phyloP scores from a whole-genome alignment of 768 basidiomycete genomes.

The Hericium rajendrae region DNA sequence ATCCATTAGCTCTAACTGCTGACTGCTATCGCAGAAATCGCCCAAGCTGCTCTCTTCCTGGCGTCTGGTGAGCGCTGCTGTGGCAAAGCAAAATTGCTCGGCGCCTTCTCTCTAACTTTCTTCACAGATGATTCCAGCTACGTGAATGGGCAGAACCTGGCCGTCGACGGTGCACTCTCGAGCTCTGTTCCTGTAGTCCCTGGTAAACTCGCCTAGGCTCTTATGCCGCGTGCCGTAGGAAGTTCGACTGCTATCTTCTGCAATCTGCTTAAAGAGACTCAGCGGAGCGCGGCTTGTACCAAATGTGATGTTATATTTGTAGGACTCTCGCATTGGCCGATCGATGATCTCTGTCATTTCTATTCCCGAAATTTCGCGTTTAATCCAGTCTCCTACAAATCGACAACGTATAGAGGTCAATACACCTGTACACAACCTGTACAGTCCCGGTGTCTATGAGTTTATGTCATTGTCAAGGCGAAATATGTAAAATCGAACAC shows the following conservation, averaged over 20 bases:
- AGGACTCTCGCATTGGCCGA: too few species aligned
- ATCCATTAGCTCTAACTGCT: neutral
- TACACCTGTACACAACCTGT: too few species aligned
- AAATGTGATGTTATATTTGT: too few species aligned
- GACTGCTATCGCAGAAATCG: constrained; percentile 53
- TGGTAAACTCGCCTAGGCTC: constrained; percentile 49
- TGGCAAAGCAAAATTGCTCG: neutral
- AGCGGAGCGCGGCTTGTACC: too few species aligned
- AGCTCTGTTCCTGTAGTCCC: constrained; percentile 72
- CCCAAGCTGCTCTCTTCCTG: constrained; percentile 74
- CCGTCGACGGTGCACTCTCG: constrained; percentile 81
- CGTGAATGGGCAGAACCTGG: constrained; percentile 82
- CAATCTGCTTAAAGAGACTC: too few species aligned
- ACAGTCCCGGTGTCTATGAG: too few species aligned
- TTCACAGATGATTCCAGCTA: constrained; percentile 77
- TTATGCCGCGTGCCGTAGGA: neutral
- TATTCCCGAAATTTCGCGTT: too few species aligned
- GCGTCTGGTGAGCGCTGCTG: constrained; percentile 54
- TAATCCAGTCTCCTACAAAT: too few species aligned
- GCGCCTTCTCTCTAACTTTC: neutral
- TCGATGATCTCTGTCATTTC: too few species aligned
- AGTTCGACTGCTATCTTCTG: neutral
- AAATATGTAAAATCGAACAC: neutral
- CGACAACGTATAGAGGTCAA: too few species aligned
- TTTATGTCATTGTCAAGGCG: too few species aligned